Conservation (phyloP, 768 basidiomycete genomes). For the Hirschioporus abietinus region DNA sequence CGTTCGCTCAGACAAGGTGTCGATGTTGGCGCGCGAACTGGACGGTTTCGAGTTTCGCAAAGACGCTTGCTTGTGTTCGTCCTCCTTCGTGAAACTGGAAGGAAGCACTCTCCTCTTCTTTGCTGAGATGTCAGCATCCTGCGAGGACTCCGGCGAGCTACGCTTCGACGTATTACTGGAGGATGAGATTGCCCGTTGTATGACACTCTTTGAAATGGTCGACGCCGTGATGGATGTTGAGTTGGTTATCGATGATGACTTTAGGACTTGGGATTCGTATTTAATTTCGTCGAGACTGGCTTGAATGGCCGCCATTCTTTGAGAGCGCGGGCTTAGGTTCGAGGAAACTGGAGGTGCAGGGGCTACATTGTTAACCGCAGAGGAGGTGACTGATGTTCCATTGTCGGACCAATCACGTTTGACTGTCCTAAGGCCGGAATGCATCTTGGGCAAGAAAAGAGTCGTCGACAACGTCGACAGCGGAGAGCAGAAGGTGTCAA, state of each 20-base stretch:
- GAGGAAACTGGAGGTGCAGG: conserved; percentile 12
- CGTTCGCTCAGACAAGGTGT: neutral
- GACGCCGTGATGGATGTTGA: neutral
- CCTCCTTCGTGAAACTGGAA: neutral
- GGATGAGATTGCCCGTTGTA: neutral
- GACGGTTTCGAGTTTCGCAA: conserved; percentile 7
- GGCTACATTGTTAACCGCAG: conserved; percentile 9
- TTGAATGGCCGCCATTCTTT: conserved; percentile 15
- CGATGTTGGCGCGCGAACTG: conserved; percentile 3
- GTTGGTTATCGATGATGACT: conserved; percentile 5
- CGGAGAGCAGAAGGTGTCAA: neutral
- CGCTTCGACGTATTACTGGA: neutral
- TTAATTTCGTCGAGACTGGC: conserved; percentile 16
- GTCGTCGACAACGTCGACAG: neutral
- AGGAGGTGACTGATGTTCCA: conserved; percentile 28
- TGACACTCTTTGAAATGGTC: too few species aligned
- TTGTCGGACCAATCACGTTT: conserved; percentile 57
- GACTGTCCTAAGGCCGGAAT: conserved; percentile 58
- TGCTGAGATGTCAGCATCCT: neutral
- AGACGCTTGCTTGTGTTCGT: conserved; percentile 4
- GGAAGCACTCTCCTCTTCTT: conserved; percentile 1
- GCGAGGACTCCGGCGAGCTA: neutral
- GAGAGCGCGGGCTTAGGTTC: conserved; percentile 16
- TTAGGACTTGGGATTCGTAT: conserved; percentile 26
- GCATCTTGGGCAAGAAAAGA: conserved; percentile 8